These are phyloP conservation scores for Cordyceps farinosa DNA, from an alignment of 2,329 filamentous ascomycete genomes.

Conservation along the genomic window DNA sequence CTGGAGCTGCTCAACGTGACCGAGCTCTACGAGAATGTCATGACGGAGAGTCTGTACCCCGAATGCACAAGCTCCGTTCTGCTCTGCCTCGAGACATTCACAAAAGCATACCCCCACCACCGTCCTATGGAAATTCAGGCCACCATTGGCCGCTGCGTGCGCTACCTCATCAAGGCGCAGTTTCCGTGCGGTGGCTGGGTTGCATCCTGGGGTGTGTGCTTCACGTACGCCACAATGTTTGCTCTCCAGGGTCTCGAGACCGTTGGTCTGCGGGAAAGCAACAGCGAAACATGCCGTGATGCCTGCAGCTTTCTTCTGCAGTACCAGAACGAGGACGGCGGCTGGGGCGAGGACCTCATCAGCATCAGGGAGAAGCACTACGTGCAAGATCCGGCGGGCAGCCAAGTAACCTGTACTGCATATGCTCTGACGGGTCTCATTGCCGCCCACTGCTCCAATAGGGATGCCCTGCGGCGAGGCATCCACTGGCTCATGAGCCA, in stretches of 20 bases:
- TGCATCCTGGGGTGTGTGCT: slow-evolving; percentile 89
- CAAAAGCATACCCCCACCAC: slow-evolving; percentile 71
- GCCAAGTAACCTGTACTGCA: not conserved
- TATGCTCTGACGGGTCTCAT: slow-evolving; percentile 10
- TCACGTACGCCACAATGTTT: slow-evolving; percentile 90
- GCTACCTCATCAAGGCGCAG: slow-evolving; percentile 74
- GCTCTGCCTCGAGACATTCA: slow-evolving; percentile 74
- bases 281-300: slow-evolving; percentile 60
- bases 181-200: slow-evolving; percentile 80
- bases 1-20: slow-evolving; percentile 82
- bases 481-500: not conserved
- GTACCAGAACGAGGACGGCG: slow-evolving; percentile 44
- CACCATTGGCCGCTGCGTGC: slow-evolving; percentile 65
- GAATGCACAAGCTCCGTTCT: slow-evolving; percentile 89
- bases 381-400: no score
- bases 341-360: slow-evolving; percentile 5
- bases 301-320: slow-evolving; percentile 71
- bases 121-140: slow-evolving; percentile 64
- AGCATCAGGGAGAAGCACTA: not conserved
- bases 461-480: slow-evolving; percentile 1
- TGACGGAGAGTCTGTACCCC: slow-evolving; percentile 91
- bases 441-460: not conserved
- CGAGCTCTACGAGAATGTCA: slow-evolving; percentile 86
- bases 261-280: slow-evolving; percentile 71
- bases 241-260: slow-evolving; percentile 73